Percentiles rank a stretch among this genome's conserved stretches.
phyloP scores from a whole-genome alignment of 2,329 filamentous ascomycete genomes.

The Paraphaeosphaeria minitans region DNA sequence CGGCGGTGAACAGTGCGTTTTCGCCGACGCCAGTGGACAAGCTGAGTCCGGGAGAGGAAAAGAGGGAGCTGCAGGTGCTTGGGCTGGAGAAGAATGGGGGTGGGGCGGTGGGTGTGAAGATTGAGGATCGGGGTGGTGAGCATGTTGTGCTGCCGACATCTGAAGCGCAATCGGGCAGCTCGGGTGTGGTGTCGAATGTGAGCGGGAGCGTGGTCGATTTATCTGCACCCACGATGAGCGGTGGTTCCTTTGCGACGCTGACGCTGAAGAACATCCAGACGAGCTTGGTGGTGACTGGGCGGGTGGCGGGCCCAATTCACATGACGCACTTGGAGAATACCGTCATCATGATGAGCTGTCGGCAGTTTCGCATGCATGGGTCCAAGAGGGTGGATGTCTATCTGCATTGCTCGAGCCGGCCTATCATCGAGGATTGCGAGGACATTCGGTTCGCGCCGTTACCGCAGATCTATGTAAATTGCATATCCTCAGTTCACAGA shows the following conservation, averaged over 20 bases:
- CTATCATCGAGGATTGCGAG: conserved; percentile 90
- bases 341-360: conserved; percentile 72
- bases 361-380: conserved; percentile 94
- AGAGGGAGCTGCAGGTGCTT: conserved; percentile 28
- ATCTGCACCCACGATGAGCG: conserved; percentile 62
- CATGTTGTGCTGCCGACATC: conserved; percentile 79
- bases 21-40: conserved; percentile 48
- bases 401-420: conserved; percentile 77
- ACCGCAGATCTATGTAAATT: conserved; percentile 69
- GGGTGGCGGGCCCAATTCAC: conserved; percentile 79
- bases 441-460: conserved; percentile 79
- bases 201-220: conserved; percentile 78
- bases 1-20: conserved; percentile 50
- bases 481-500: background rate
- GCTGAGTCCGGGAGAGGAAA: conserved; percentile 41
- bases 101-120: conserved; percentile 59
- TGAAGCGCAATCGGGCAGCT: conserved; percentile 71
- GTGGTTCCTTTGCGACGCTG: conserved; percentile 68
- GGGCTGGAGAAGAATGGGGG: conserved; percentile 8
- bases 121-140: conserved; percentile 69
- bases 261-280: conserved; percentile 71
- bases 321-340: conserved; percentile 76
- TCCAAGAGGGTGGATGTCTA: conserved; percentile 83
- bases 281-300: conserved; percentile 77
- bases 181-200: conserved; percentile 74